Conservation (phyloP, 352 stramenopile species). For the Pythium dissimile region DNA sequence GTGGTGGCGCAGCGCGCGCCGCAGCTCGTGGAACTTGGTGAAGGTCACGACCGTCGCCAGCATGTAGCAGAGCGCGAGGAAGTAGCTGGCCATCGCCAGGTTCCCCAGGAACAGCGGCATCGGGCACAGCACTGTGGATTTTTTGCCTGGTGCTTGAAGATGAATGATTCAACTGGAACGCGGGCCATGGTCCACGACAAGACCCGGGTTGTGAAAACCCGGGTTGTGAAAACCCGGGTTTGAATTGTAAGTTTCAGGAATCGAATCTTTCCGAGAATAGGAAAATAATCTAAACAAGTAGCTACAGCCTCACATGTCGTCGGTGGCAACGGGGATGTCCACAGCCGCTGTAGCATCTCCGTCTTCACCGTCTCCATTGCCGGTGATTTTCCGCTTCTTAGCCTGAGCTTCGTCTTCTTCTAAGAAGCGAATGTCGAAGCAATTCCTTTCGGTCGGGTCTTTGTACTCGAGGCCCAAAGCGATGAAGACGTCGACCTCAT, state of each 20-base stretch:
- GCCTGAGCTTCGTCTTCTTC: constrained; percentile 67
- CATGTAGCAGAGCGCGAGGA: constrained; percentile 85
- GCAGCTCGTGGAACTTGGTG: constrained; percentile 73
- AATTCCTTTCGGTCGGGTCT: constrained; percentile 69
- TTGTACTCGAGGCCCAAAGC: constrained; percentile 84
- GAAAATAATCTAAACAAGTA: background rate
- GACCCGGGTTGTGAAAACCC: no score
- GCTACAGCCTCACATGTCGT: background rate
- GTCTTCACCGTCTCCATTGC: background rate
- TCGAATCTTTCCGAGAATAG: background rate
- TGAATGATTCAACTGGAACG: no score
- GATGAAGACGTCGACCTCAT: constrained; percentile 85
- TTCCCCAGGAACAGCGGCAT: constrained; percentile 89
- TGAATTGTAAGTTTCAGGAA: background rate
- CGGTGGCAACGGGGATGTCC: background rate
- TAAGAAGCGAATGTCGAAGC: constrained; percentile 78
- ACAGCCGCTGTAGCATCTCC: background rate
- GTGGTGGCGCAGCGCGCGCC: constrained; percentile 62
- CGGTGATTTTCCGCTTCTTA: constrained; percentile 27
- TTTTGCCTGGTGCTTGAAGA: constrained; percentile 18
- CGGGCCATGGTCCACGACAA: no score
- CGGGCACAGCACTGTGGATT: background rate
- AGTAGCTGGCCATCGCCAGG: constrained; percentile 86
- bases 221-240: no score
- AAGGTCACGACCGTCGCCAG: constrained; percentile 74